Base-by-base conservation (phyloP, 768 basidiomycete species). In the Amanita jacksonii region DNA sequence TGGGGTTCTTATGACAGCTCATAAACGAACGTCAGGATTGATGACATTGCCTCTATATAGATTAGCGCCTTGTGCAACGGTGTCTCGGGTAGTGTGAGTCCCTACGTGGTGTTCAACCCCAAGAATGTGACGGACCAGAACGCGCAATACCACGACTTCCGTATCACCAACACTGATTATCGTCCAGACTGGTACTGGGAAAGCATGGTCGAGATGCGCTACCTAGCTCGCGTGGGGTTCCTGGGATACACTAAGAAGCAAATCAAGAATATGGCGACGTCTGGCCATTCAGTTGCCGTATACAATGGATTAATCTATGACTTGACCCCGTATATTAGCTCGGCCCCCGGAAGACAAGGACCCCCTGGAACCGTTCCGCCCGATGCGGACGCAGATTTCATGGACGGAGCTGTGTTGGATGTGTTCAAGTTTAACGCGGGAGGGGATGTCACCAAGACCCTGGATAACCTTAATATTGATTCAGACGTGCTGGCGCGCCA, bases 141-240 rank as follows among this genome's bases (percentile, higher is more conserved):
- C 54, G 69, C 84, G 0, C 70, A 79, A 54, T 99, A 98, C 59
- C 96, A 98, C 60, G 94, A 99, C 59, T 99, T 99, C 77, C 85
- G 94, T 13, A 82, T 81, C 0, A 81, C 71, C 57, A 84, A 81
- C 27, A 85, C 81, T 47, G 94, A 98, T 56, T 83, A 85, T 0
- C 78, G 96, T 7, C 94, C 96, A 0, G 96, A 99, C 57, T 99
- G 96, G 96, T 99, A 98, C 62, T 92, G 86, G 51, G 85, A 98
- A 65, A 72, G 69, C 47, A 98, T 99, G 96, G 85, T 87, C 2
- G 61, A 76, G 57, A 83, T 99, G 84, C 85, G 96, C 5, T 96
- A 84, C 70, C 82, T 78, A 42, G 79, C 78, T 53, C 85, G 94
- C 30, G 75, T 80, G 31, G 96, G 96, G 0, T 97, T 93, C 58